phyloP scores from a whole-genome alignment of 495 filamentous ascomycete species.

The Penicillium cataractarum region DNA sequence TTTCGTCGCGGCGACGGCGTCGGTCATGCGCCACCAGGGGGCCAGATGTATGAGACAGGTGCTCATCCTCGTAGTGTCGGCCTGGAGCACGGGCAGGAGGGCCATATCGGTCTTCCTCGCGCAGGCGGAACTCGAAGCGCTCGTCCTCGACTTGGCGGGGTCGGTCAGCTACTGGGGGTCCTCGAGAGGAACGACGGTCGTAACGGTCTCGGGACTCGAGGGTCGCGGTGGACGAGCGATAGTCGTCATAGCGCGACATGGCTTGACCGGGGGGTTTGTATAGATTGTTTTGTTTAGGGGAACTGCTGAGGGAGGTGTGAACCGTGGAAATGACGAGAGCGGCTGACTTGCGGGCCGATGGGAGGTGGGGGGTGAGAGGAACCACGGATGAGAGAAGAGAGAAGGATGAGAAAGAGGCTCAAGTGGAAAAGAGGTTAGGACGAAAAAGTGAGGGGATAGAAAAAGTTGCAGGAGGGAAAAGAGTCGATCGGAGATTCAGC shows the following conservation, averaged over 20 bases:
- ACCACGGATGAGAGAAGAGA: slow-evolving; percentile 17
- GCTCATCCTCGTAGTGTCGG: slow-evolving; percentile 54
- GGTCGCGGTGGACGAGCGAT: slow-evolving; percentile 45
- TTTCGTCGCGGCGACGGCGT: slow-evolving; percentile 42
- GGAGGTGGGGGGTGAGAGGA: slow-evolving; percentile 23
- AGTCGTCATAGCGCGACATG: slow-evolving; percentile 55
- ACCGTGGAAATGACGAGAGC: slow-evolving; percentile 40
- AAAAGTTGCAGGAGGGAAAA: slow-evolving; percentile 2
- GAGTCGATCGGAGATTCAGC: slow-evolving; percentile 1
- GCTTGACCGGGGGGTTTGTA: slow-evolving; percentile 12
- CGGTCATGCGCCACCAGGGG: slow-evolving; percentile 45
- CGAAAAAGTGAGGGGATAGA: slow-evolving; percentile 1
- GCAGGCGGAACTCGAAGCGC: slow-evolving; percentile 55
- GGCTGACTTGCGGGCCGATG: slow-evolving; percentile 36
- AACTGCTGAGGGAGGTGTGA: slow-evolving; percentile 14
- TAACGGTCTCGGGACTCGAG: slow-evolving; percentile 51
- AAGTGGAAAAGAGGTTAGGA: background rate
- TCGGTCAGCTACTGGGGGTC: slow-evolving; percentile 47
- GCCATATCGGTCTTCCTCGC: slow-evolving; percentile 59
- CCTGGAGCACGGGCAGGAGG: slow-evolving; percentile 54
- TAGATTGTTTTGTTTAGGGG: slow-evolving; percentile 9
- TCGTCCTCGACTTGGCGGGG: slow-evolving; percentile 51
- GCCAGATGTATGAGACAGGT: slow-evolving; percentile 47
- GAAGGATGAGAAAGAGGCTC: background rate
- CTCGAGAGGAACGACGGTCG: slow-evolving; percentile 49